Evolutionary conservation across 2,329 filamentous ascomycete species (phyloP), one percentile per base, ranked within the genome.

Genomic region (Sarocladium brachiariae): DNA sequence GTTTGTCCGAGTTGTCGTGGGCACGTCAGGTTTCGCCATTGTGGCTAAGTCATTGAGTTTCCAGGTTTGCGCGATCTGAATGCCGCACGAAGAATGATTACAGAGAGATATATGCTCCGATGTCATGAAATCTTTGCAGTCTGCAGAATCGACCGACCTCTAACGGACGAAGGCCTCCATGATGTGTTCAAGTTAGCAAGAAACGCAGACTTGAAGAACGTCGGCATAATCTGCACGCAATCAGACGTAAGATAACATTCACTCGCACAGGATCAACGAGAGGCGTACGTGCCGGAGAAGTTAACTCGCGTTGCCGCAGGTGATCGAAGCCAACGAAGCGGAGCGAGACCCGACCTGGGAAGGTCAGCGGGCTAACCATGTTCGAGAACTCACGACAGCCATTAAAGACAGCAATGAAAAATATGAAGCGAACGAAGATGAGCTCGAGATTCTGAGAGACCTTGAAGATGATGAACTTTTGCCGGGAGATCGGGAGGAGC

Each of bases 111-210:
- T 50, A 41, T 76, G 1, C 55, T 69, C 2, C 34, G 68, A 25
- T 76, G 73, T 50, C 56, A 77, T 49, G 72, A 74, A 51, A 72
- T 77, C 3, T 70, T 77, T 48, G 71, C 65, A 1, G 63, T 76
- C 1, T 70, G 68, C 47, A 58, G 60, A 21, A 72, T 72, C 14
- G 66, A 65, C 0, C 64, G 74, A 9, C 72, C 71, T 0, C 61
- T 57, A 1, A 73, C 67, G 0, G 68, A 76, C 50, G 58, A 60
- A 16, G 68, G 71, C 0, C 67, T 77, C 1, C 55, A 54, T 21
- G 58, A 59, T 9, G 67, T 75, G 1, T 67, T 75, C 47, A 61
- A 70, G 1, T 58, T 75, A 2, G 72, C 70, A 0, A 58, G 57
- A 14, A 54, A 61, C 3, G 71, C 68, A 0, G 53, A 54, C 0